Evolutionary conservation across 805 yeast species (phyloP).

Genomic region (Nakazawaea molendinolei): DNA sequence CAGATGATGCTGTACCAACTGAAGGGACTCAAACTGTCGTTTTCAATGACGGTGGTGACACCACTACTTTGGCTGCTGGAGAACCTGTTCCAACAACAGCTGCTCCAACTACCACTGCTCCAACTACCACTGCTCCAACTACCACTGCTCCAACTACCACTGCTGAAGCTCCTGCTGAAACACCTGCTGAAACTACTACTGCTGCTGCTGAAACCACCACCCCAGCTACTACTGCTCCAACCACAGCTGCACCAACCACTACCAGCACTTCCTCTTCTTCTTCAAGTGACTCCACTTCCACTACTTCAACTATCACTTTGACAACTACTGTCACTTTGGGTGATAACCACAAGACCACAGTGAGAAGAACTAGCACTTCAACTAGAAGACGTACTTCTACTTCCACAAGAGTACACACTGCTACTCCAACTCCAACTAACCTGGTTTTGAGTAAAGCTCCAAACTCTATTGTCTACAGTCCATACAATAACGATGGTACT

Average conservation of each 20-base stretch:
- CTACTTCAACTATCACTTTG: conserved; percentile 12
- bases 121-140: conserved; percentile 14
- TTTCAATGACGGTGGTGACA: conserved; percentile 13
- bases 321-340: conserved; percentile 14
- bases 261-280: conserved; percentile 15
- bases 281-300: conserved; percentile 13
- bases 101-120: conserved; percentile 14
- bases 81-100: conserved; percentile 11
- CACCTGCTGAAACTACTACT: conserved; percentile 16
- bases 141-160: conserved; percentile 17
- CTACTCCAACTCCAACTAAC: conserved; percentile 15
- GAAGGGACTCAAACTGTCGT: conserved; percentile 14
- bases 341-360: conserved; percentile 1
- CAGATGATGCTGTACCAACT: conserved; percentile 12
- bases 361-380: conserved; percentile 12
- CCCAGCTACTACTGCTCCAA: conserved; percentile 12
- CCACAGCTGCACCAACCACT: conserved; percentile 13
- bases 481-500: conserved; percentile 59
- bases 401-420: conserved; percentile 14
- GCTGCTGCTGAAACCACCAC: conserved; percentile 12
- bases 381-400: conserved; percentile 15
- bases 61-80: conserved; percentile 13
- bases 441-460: conserved; percentile 32
- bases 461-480: conserved; percentile 64
- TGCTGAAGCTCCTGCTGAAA: conserved; percentile 15